Evolutionary conservation across 2,329 filamentous ascomycete species (phyloP).

Genomic region (Pseudogymnoascus sp.): DNA sequence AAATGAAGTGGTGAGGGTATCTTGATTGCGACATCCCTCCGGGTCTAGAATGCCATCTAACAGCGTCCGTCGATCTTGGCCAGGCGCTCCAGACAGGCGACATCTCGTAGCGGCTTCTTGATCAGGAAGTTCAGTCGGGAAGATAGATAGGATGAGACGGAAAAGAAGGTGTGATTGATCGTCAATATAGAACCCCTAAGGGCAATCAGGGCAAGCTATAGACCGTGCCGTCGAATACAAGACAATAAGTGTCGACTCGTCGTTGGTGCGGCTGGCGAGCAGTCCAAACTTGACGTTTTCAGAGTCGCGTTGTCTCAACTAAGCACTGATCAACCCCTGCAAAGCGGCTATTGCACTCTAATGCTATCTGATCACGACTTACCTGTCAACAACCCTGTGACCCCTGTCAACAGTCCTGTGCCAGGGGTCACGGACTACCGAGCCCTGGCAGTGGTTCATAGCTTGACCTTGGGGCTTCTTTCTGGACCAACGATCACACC

Average conservation of each 20-base stretch:
- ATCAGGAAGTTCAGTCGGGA: not conserved
- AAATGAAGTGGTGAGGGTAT: not conserved
- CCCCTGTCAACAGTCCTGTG: not conserved
- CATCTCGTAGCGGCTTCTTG: not conserved
- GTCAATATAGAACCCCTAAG: not conserved
- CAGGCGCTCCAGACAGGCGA: not conserved
- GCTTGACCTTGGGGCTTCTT: not conserved
- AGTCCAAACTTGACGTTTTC: not conserved
- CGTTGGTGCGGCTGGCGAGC: not conserved
- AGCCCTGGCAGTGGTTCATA: not conserved
- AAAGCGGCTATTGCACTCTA: conserved; percentile 1
- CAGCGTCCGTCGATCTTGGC: not conserved
- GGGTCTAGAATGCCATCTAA: not conserved
- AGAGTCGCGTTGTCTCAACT: not conserved
- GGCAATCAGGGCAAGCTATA: not conserved
- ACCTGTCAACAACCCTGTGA: not conserved
- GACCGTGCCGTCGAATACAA: not conserved
- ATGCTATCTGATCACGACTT: not conserved
- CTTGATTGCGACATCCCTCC: not conserved
- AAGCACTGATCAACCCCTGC: conserved; percentile 2
- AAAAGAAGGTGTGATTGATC: not conserved
- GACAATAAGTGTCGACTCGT: not conserved
- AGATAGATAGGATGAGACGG: not conserved
- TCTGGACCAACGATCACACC: not conserved
- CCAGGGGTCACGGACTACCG: not conserved